Conservation (phyloP, 306 rosid genomes). For the Begonia fuchsioides region DNA sequence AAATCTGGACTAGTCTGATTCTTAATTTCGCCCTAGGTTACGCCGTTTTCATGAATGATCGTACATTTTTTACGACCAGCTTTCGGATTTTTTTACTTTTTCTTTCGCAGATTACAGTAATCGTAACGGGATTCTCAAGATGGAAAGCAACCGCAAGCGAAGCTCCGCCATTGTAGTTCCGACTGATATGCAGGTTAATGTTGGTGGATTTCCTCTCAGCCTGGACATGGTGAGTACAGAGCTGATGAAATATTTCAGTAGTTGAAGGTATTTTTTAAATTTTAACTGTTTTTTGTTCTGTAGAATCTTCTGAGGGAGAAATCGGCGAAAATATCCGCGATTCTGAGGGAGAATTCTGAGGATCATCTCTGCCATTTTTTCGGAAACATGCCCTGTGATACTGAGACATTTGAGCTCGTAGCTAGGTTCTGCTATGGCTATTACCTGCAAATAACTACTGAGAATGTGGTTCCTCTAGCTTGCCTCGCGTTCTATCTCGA, state of each 20-base stretch:
- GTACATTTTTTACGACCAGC: too few relatives aligned
- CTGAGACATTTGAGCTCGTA: constrained; percentile 24
- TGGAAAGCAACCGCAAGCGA: too few relatives aligned
- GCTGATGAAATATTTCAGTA: too few relatives aligned
- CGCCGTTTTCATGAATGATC: too few relatives aligned
- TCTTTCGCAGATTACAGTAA: too few relatives aligned
- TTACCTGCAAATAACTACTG: constrained; percentile 17
- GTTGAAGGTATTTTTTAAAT: too few relatives aligned
- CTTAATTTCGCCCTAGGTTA: too few relatives aligned
- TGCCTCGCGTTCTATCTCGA: constrained; percentile 25
- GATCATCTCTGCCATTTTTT: constrained; percentile 20
- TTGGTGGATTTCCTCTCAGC: constrained; percentile 12
- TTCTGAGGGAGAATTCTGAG: constrained; percentile 12
- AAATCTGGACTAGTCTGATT: too few relatives aligned
- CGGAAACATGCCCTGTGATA: constrained; percentile 17
- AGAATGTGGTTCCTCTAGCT: constrained; percentile 28
- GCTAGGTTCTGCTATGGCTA: constrained; percentile 33
- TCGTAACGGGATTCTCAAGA: too few relatives aligned
- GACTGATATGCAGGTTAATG: constrained; percentile 13
- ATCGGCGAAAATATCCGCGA: constrained; percentile 22
- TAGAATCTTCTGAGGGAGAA: constrained; percentile 32
- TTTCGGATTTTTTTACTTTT: too few relatives aligned
- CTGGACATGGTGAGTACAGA: constrained; percentile 14
- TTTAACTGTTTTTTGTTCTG: not conserved
- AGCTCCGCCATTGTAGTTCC: too few relatives aligned